phyloP scores from a whole-genome alignment of 768 basidiomycete genomes.

The Omphalotus guepiniiformis region DNA sequence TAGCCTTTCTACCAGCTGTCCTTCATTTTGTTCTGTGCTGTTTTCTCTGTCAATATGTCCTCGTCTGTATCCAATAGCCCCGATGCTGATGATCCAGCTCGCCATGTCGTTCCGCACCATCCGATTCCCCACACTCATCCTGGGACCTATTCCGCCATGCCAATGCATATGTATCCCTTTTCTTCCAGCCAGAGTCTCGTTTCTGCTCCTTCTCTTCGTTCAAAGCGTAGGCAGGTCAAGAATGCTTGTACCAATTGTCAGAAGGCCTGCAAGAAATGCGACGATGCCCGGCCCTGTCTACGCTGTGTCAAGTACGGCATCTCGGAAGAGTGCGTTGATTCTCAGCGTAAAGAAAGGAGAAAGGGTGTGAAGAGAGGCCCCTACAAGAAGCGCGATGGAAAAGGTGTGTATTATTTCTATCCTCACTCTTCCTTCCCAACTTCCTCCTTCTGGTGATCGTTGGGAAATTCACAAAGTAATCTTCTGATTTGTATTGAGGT shows the following conservation, averaged over 20 bases:
- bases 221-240: conserved; percentile 86
- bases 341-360: conserved; percentile 88
- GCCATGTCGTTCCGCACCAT: conserved; percentile 2
- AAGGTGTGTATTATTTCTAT: conserved; percentile 50
- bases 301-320: conserved; percentile 91
- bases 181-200: too few species aligned
- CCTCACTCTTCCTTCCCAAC: conserved; percentile 9
- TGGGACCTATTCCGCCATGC: conserved; percentile 45
- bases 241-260: conserved; percentile 90
- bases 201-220: conserved; percentile 47
- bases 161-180: conserved; percentile 72
- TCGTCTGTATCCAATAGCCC: not conserved
- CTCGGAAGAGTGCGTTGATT: conserved; percentile 83
- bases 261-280: conserved; percentile 90
- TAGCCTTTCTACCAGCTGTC: not conserved
- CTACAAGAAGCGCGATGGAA: conserved; percentile 95
- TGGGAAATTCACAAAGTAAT: conserved; percentile 17
- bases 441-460: conserved; percentile 11
- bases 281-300: conserved; percentile 87
- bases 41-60: too few species aligned
- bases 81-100: conserved; percentile 1
- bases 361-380: conserved; percentile 84
- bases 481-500: conserved; percentile 47
- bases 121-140: conserved; percentile 1
- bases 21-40: not conserved